phyloP scores from a whole-genome alignment of 805 yeast species.

The Yarrowia yakushimensis region DNA sequence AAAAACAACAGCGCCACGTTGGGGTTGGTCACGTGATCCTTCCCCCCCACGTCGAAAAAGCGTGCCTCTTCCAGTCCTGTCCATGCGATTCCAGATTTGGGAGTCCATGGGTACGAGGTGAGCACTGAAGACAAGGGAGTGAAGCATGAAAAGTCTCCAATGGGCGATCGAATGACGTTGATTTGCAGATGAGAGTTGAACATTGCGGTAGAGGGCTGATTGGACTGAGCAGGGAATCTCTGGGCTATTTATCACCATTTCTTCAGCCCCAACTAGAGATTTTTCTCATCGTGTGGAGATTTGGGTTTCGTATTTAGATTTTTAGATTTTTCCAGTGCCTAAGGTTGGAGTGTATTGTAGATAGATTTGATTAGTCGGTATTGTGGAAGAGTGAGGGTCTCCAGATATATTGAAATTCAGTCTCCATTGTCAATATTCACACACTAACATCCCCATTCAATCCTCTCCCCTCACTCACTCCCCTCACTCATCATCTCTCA shows the following conservation, averaged over 20 bases:
- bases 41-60: not conserved
- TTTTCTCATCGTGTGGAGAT: not conserved
- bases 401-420: too few relatives aligned
- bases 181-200: constrained; percentile 9
- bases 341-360: too few relatives aligned
- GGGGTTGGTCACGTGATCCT: not conserved
- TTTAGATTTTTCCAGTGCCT: too few relatives aligned
- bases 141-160: not conserved
- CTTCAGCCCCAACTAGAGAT: not conserved
- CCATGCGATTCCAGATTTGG: constrained; percentile 7
- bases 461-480: too few relatives aligned
- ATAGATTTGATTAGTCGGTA: too few relatives aligned
- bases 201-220: not conserved
- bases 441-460: too few relatives aligned
- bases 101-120: constrained; percentile 11
- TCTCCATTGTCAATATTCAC: too few relatives aligned
- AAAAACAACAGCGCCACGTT: not conserved
- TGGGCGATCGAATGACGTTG: constrained; percentile 10
- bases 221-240: too few relatives aligned
- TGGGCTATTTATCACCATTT: not conserved
- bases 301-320: not conserved
- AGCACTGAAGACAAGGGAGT: not conserved
- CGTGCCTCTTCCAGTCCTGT: constrained; percentile 1
- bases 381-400: too few relatives aligned
- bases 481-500: too few relatives aligned